Conservation (phyloP, 495 filamentous ascomycete genomes). For the Penicillium maclennaniae region DNA sequence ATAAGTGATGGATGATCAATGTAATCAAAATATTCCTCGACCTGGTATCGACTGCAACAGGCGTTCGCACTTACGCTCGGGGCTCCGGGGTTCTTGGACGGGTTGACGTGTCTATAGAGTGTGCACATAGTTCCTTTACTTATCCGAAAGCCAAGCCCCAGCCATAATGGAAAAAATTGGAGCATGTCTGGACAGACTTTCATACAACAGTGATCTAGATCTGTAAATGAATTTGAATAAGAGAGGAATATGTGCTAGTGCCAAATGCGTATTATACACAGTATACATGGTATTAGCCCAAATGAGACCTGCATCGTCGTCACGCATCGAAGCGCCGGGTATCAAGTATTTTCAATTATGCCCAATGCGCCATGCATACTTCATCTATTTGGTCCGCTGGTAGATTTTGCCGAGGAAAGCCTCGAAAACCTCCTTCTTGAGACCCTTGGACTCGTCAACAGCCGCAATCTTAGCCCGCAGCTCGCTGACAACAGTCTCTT, state of each 20-base stretch:
- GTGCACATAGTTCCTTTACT: neutral
- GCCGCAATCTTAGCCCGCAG: slow-evolving; percentile 69
- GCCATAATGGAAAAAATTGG: no score
- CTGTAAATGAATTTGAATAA: neutral
- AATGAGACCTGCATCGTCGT: neutral
- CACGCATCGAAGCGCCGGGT: neutral
- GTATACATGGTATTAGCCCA: no score
- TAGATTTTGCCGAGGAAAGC: slow-evolving; percentile 93
- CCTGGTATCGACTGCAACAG: neutral
- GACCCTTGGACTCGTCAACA: slow-evolving; percentile 77
- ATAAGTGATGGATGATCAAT: neutral
- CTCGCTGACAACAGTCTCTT: slow-evolving; percentile 75
- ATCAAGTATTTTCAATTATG: neutral
- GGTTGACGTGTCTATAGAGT: no score
- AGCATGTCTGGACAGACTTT: no score
- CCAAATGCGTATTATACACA: neutral
- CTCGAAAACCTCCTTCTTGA: slow-evolving; percentile 89
- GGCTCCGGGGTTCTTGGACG: no score
- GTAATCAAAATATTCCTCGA: neutral
- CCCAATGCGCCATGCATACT: neutral
- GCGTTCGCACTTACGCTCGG: neutral
- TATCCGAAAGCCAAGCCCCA: neutral
- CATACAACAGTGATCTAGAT: no score
- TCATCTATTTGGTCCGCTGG: slow-evolving; percentile 80
- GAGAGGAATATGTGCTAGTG: neutral